Evolutionary conservation across 2,329 filamentous ascomycete species (phyloP).

Genomic region (Pestalotiopsis sp.): DNA sequence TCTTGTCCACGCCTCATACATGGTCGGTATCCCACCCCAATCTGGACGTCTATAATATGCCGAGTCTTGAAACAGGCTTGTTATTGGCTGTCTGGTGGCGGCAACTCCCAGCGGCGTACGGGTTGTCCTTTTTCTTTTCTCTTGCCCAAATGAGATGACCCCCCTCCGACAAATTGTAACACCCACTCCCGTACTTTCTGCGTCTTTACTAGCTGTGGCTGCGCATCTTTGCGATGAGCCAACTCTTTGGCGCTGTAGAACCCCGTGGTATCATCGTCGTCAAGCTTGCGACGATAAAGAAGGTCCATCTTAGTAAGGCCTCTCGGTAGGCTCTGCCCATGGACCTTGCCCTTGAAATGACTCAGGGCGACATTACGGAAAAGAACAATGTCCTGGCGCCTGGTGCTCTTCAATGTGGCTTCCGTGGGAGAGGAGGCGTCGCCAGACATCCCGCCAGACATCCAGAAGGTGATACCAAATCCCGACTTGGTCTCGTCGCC

Average conservation of each 20-base stretch:
- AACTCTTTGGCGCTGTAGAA: constrained; percentile 59
- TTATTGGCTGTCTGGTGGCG: constrained; percentile 31
- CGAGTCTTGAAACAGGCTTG: background rate
- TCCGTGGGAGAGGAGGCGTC: constrained; percentile 25
- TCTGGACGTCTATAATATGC: background rate
- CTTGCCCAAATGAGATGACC: constrained; percentile 26
- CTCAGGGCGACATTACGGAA: constrained; percentile 79
- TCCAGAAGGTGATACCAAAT: constrained; percentile 86
- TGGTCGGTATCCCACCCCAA: background rate
- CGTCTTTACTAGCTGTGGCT: constrained; percentile 64
- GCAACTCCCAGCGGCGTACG: constrained; percentile 33
- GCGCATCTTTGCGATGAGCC: constrained; percentile 32
- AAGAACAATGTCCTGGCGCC: constrained; percentile 76
- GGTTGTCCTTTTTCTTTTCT: constrained; percentile 27
- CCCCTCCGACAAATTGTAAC: constrained; percentile 63
- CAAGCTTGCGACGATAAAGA: constrained; percentile 59
- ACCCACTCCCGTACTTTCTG: constrained; percentile 76
- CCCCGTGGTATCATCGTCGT: constrained; percentile 54
- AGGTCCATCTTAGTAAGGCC: constrained; percentile 71
- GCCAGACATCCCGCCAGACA: constrained; percentile 62
- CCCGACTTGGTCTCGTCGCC: constrained; percentile 84
- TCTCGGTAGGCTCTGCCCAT: constrained; percentile 78
- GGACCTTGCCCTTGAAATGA: constrained; percentile 75
- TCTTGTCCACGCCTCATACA: too few relatives aligned
- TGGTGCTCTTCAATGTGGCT: constrained; percentile 44